Conservation (phyloP, 2,329 filamentous ascomycete genomes). For the Chrysosporium queenslandicum region DNA sequence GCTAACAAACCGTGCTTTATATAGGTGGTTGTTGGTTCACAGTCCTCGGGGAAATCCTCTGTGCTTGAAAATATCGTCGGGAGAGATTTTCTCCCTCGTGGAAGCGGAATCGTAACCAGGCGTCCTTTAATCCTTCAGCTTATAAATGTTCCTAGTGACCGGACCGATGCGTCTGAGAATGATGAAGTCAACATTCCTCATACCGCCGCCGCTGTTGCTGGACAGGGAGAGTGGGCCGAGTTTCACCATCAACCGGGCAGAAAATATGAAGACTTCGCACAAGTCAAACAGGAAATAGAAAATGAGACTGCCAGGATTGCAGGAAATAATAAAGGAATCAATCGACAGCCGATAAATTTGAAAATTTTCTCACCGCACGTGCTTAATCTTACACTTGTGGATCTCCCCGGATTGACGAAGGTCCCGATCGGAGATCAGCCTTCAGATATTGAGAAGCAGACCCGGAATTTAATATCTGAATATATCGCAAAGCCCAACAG, state of each 20-base stretch:
- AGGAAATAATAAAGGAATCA: constrained; percentile 97
- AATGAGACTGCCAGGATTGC: constrained; percentile 90
- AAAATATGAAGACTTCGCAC: constrained; percentile 79
- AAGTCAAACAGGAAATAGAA: constrained; percentile 94
- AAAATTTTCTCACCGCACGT: constrained; percentile 98
- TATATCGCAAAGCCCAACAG: constrained; percentile 99
- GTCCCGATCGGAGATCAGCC: constrained; percentile 97
- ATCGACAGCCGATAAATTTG: constrained; percentile 91
- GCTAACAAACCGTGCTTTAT: constrained; percentile 20
- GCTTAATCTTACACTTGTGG: constrained; percentile 88
- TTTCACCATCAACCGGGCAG: constrained; percentile 91
- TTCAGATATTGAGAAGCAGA: constrained; percentile 97
- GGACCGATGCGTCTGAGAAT: constrained; percentile 56
- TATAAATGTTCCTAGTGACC: constrained; percentile 78
- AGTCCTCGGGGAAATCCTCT: constrained; percentile 96
- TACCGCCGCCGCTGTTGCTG: constrained; percentile 61
- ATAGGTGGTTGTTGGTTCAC: constrained; percentile 94
- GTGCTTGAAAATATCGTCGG: constrained; percentile 98
- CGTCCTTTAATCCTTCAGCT: constrained; percentile 92
- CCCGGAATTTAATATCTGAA: constrained; percentile 87
- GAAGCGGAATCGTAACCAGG: constrained; percentile 91
- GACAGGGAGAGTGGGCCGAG: constrained; percentile 73
- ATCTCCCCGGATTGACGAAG: constrained; percentile 92
- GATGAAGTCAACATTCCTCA: constrained; percentile 62
- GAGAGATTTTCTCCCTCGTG: constrained; percentile 89